Evolutionary conservation across 805 yeast genomes (phyloP).

Genomic region (Wickerhamomyces rabaulensis): DNA sequence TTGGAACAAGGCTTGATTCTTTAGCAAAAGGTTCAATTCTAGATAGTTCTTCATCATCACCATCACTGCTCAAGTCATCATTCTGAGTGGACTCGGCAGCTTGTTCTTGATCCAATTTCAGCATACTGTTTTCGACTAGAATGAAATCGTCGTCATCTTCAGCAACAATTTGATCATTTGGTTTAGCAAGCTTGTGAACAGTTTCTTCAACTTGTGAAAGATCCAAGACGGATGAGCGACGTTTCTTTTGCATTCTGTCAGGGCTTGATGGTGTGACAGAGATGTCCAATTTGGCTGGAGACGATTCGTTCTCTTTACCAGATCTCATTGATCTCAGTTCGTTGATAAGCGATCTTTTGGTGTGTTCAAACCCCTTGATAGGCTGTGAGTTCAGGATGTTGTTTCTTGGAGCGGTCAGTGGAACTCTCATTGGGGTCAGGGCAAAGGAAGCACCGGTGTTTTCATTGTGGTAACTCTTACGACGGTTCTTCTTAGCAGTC

Average conservation of each 20-base stretch:
- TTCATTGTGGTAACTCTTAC: slow-evolving; percentile 19
- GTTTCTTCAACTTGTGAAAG: slow-evolving; percentile 18
- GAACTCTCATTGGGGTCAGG: slow-evolving; percentile 20
- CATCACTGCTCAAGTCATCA: slow-evolving; percentile 17
- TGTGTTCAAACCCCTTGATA: slow-evolving; percentile 7
- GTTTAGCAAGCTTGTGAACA: neutral
- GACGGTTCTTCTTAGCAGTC: slow-evolving; percentile 25
- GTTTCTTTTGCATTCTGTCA: slow-evolving; percentile 6
- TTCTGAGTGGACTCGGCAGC: neutral
- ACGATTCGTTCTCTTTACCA: slow-evolving; percentile 13
- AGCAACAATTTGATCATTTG: slow-evolving; percentile 5
- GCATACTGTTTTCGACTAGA: neutral
- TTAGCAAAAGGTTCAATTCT: slow-evolving; percentile 18
- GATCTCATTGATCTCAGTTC: slow-evolving; percentile 3
- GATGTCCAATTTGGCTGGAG: neutral
- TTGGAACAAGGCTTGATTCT: slow-evolving; percentile 5
- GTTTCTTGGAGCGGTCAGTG: slow-evolving; percentile 28
- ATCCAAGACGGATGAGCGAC: slow-evolving; percentile 19
- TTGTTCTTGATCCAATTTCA: neutral
- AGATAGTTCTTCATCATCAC: slow-evolving; percentile 24
- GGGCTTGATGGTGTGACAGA: slow-evolving; percentile 6
- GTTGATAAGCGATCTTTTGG: slow-evolving; percentile 20
- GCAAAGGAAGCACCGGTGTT: slow-evolving; percentile 1
- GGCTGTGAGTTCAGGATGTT: slow-evolving; percentile 23
- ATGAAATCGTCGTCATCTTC: slow-evolving; percentile 5